Evolutionary conservation across 371 early-diverging fungal genomes (phyloP), one percentile per base, ranked within the genome.

Genomic region (Mortierella sp.): DNA sequence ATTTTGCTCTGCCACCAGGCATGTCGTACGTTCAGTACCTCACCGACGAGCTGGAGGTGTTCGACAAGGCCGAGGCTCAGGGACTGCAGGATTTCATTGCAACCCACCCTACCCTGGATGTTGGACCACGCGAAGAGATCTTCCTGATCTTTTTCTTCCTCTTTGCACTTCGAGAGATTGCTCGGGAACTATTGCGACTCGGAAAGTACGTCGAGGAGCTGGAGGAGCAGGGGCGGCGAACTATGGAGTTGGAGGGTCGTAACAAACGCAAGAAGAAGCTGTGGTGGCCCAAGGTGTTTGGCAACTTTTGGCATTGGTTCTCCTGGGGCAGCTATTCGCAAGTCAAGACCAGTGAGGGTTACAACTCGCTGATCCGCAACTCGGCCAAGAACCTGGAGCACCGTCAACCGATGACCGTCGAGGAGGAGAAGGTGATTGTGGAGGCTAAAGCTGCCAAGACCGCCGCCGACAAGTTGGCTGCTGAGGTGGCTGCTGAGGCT

Each of bases 71-170:
- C 0, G 88, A 88, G 14, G 79, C 80, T 1, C 60, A 78, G 32
- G 78, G 85, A 38, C 84, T 84, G 1, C 79, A 81, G 12, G 75
- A 82, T 60, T 84, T 81, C 65, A 85, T 86, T 71, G 49, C 87
- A 0, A 73, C 82, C 32, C 87, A 86, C 46, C 87, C 87, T 4
- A 75, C 88, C 0, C 65, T 93, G 70, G 92, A 92, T 75, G 79
- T 92, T 0, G 91, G 92, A 10, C 90, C 90, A 46, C 88, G 92
- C 7, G 92, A 93, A 75, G 93, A 93, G 56, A 74, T 92, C 4
- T 93, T 92, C 71, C 81, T 93, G 70, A 92, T 93, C 29, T 93
- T 93, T 75, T 93, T 92, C 76, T 93, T 93, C 58, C 85, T 93
- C 18, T 93, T 93, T 75, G 91, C 92, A 0, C 77, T 93, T 73